Conservation (phyloP, 805 yeast genomes). For the Barnettozyma vustinii region DNA sequence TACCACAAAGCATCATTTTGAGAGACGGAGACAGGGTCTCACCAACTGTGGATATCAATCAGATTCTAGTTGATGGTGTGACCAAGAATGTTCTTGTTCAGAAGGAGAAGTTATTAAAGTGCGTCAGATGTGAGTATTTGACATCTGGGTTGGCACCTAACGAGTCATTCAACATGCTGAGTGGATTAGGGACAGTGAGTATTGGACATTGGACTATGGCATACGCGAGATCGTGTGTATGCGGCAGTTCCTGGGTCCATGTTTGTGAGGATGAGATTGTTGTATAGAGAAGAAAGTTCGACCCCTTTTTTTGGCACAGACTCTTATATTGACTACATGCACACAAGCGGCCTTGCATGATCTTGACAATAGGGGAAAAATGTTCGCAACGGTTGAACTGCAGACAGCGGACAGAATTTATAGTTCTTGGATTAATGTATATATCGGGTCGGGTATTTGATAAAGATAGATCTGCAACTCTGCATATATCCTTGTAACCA, state of each 20-base stretch:
- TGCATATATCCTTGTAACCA: too few relatives aligned
- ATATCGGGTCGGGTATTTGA: too few relatives aligned
- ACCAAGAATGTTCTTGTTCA: slow-evolving; percentile 23
- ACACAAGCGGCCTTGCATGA: too few relatives aligned
- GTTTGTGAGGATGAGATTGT: slow-evolving; percentile 16
- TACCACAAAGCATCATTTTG: slow-evolving; percentile 33
- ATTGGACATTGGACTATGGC: slow-evolving; percentile 51
- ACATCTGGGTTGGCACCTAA: slow-evolving; percentile 28
- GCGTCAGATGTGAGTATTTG: slow-evolving; percentile 51
- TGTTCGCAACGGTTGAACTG: too few relatives aligned
- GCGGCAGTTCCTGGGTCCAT: slow-evolving; percentile 74
- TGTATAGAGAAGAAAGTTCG: background rate
- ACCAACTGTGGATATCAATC: slow-evolving; percentile 27
- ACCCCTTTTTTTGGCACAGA: background rate
- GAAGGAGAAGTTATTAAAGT: slow-evolving; percentile 33
- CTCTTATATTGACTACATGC: background rate
- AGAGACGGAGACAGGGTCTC: slow-evolving; percentile 29
- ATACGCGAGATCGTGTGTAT: slow-evolving; percentile 67
- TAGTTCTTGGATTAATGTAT: too few relatives aligned
- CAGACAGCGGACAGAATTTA: too few relatives aligned
- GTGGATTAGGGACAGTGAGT: slow-evolving; percentile 23
- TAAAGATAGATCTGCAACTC: too few relatives aligned
- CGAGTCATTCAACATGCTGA: slow-evolving; percentile 26
- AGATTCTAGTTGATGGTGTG: slow-evolving; percentile 27
- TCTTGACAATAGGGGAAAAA: too few relatives aligned